phyloP scores from a whole-genome alignment of 371 early-diverging fungal species.

The Rhizomucor pusillus region DNA sequence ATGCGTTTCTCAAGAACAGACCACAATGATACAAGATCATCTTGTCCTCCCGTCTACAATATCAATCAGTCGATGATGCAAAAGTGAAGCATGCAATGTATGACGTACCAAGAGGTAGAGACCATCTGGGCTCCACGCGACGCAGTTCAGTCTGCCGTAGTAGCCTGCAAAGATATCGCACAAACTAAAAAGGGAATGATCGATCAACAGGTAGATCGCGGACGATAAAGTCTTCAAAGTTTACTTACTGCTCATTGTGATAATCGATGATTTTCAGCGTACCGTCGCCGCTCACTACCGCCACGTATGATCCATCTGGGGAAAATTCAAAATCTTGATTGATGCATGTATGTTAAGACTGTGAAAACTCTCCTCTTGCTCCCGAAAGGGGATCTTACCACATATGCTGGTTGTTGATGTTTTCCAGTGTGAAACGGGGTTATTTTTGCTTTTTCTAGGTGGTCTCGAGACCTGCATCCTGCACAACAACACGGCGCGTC shows the following conservation, averaged over 20 bases:
- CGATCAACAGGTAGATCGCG: too few species aligned
- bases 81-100: neutral
- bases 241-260: constrained; percentile 55
- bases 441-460: constrained; percentile 48
- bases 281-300: constrained; percentile 78
- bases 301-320: constrained; percentile 81
- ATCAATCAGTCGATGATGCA: neutral
- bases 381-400: too few species aligned
- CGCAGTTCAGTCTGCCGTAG: constrained; percentile 86
- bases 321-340: constrained; percentile 77
- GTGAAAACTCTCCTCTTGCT: neutral
- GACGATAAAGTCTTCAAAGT: too few species aligned
- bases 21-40: constrained; percentile 95
- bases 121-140: constrained; percentile 93
- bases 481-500: neutral
- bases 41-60: constrained; percentile 84
- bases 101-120: constrained; percentile 79
- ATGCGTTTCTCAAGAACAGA: constrained; percentile 70
- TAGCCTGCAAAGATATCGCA: constrained; percentile 74
- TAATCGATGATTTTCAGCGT: constrained; percentile 76
- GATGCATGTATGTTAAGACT: neutral
- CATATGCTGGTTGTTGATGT: constrained; percentile 67
- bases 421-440: constrained; percentile 79
- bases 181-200: constrained; percentile 43
- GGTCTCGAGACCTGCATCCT: constrained; percentile 20